phyloP scores from a whole-genome alignment of 2,329 filamentous ascomycete species.

The Phyllosticta citriasiana region DNA sequence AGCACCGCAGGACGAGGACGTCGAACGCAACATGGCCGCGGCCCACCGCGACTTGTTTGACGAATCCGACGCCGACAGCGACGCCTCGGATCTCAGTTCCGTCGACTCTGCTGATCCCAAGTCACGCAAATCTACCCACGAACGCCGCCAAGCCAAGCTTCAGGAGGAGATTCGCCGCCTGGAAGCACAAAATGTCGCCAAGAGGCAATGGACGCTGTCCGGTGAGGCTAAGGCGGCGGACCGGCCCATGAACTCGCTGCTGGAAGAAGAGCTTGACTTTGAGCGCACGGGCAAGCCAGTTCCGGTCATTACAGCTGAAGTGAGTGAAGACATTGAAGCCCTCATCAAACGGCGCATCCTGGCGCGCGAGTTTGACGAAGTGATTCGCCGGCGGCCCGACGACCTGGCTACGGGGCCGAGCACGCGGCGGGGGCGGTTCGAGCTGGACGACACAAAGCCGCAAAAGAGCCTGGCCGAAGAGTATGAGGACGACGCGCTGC shows the following conservation, averaged over 20 bases:
- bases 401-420: slow-evolving; percentile 49
- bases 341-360: slow-evolving; percentile 91
- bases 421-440: slow-evolving; percentile 61
- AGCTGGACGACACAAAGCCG: slow-evolving; percentile 80
- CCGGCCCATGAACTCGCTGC: slow-evolving; percentile 78
- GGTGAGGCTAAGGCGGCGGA: slow-evolving; percentile 79
- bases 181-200: slow-evolving; percentile 79
- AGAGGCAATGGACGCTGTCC: slow-evolving; percentile 80
- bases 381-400: slow-evolving; percentile 71
- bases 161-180: slow-evolving; percentile 84
- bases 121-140: slow-evolving; percentile 72
- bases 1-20: slow-evolving; percentile 47
- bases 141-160: slow-evolving; percentile 75
- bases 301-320: slow-evolving; percentile 82
- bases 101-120: slow-evolving; percentile 58
- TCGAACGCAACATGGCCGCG: slow-evolving; percentile 75
- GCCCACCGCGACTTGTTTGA: slow-evolving; percentile 88
- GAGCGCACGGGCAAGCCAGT: slow-evolving; percentile 92
- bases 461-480: slow-evolving; percentile 80
- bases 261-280: slow-evolving; percentile 93
- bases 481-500: slow-evolving; percentile 87
- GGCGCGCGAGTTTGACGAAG: slow-evolving; percentile 83
- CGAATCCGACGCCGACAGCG: slow-evolving; percentile 51
- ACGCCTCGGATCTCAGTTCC: slow-evolving; percentile 54
- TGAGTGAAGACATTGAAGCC: slow-evolving; percentile 83